These are phyloP conservation scores for Antrodiella citrinella DNA, from an alignment of 768 basidiomycete species.

Conservation along the genomic window DNA sequence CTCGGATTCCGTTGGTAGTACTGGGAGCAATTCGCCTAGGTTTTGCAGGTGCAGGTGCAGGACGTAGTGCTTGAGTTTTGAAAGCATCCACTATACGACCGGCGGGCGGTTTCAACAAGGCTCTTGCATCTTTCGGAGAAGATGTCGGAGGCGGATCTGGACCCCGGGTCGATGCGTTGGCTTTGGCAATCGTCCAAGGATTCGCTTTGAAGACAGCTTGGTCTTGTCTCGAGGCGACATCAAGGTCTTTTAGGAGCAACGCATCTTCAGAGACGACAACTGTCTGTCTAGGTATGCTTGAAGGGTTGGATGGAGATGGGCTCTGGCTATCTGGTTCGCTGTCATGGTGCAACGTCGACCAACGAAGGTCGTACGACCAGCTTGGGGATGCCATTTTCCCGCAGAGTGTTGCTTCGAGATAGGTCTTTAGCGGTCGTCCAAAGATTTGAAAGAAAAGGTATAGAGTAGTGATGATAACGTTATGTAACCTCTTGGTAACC, in stretches of 20 bases:
- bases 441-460: too few relatives aligned
- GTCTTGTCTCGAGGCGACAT: constrained; percentile 54
- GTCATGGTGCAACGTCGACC: neutral
- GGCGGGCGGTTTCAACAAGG: constrained; percentile 1
- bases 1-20: too few relatives aligned
- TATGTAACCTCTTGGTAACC: too few relatives aligned
- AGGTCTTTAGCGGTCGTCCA: too few relatives aligned
- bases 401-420: too few relatives aligned
- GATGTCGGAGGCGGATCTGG: neutral
- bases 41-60: too few relatives aligned
- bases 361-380: neutral
- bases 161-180: constrained; percentile 64
- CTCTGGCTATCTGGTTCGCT: neutral
- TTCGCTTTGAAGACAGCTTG: constrained; percentile 61
- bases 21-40: too few relatives aligned
- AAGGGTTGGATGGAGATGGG: neutral
- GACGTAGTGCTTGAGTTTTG: constrained; percentile 36
- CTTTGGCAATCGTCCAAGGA: constrained; percentile 75
- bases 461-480: too few relatives aligned
- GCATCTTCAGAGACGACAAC: constrained; percentile 18
- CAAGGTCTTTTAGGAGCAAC: constrained; percentile 39
- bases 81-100: constrained; percentile 39
- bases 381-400: neutral
- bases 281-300: neutral
- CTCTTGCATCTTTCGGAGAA: constrained; percentile 7